These are phyloP conservation scores for Cladosporium sp. DNA, from an alignment of 2,329 filamentous ascomycete species.

Conservation along the genomic window DNA sequence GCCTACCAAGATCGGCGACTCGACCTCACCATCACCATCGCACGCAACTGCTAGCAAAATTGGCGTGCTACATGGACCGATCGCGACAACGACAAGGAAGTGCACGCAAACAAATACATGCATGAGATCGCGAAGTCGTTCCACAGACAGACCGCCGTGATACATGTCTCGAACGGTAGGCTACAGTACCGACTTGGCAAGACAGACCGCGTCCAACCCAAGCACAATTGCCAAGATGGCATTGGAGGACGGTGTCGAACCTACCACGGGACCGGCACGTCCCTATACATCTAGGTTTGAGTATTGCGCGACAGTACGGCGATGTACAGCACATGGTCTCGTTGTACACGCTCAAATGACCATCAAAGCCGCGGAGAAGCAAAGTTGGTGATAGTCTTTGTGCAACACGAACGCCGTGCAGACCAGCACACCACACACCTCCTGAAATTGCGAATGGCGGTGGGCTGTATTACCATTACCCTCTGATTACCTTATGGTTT, in stretches of 20 bases:
- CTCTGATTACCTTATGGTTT: conserved; percentile 10
- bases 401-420: not conserved
- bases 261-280: conserved; percentile 10
- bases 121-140: not conserved
- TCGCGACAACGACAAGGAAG: not conserved
- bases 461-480: conserved; percentile 11
- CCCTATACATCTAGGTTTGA: not conserved
- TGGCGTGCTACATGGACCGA: not conserved
- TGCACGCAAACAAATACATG: not conserved
- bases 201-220: not conserved
- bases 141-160: not conserved
- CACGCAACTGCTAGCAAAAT: not conserved
- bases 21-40: not conserved
- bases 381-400: not conserved
- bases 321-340: not conserved
- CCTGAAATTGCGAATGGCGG: not conserved
- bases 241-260: not conserved
- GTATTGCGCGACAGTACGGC: not conserved
- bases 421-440: not conserved
- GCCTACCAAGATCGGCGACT: too few species aligned
- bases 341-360: not conserved
- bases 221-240: conserved; percentile 9
- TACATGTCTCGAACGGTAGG: not conserved
- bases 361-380: conserved; percentile 8
- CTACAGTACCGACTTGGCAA: conserved; percentile 8